phyloP scores from a whole-genome alignment of 306 rosid species.

The Corylus avellana region DNA sequence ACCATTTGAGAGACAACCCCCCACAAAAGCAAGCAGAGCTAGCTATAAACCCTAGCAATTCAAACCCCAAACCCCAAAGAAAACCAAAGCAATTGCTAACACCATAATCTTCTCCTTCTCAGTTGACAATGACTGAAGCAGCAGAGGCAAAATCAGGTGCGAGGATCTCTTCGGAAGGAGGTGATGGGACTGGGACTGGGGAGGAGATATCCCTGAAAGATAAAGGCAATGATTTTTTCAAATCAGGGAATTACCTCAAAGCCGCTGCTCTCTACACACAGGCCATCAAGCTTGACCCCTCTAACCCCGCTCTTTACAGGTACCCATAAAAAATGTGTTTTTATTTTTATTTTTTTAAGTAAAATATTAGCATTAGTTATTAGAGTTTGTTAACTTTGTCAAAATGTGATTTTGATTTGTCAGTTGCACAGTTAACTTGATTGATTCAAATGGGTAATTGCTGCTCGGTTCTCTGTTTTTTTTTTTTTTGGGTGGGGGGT shows the following conservation, averaged over 20 bases:
- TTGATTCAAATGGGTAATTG: background rate
- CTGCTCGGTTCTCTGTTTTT: background rate
- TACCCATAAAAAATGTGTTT: slow-evolving; percentile 21
- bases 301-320: slow-evolving; percentile 90
- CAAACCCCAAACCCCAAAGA: background rate
- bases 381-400: background rate
- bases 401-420: background rate
- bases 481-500: background rate
- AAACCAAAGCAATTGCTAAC: background rate
- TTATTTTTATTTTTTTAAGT: background rate
- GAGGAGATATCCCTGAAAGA: slow-evolving; percentile 67
- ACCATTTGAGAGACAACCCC: background rate
- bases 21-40: too few relatives aligned
- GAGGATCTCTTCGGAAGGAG: slow-evolving; percentile 28
- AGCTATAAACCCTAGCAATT: slow-evolving; percentile 1
- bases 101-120: background rate
- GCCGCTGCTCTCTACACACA: slow-evolving; percentile 97
- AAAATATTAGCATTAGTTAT: background rate
- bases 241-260: slow-evolving; percentile 86
- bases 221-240: slow-evolving; percentile 88
- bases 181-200: slow-evolving; percentile 11
- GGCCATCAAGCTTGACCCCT: slow-evolving; percentile 92
- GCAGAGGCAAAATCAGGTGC: slow-evolving; percentile 42
- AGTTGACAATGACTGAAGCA: slow-evolving; percentile 56
- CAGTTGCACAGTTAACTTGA: background rate